A percentile compares a stretch with the other conserved stretches of the same genome.
These are phyloP conservation scores for Trypanosoma caninum DNA, from an alignment of 208 protist genomes.

Conservation along the genomic window DNA sequence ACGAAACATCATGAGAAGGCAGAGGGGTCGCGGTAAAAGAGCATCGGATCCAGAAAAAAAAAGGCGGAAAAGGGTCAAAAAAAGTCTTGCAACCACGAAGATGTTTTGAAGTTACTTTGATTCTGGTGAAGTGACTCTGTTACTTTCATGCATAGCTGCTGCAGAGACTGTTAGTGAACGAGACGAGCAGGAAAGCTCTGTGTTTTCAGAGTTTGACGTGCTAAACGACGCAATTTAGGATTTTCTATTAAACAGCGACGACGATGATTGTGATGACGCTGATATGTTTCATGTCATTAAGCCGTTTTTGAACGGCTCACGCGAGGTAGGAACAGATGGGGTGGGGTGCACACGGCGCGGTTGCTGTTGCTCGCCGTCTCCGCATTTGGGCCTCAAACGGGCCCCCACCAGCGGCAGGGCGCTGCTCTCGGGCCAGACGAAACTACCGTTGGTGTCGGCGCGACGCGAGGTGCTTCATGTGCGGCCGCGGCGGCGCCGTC, in stretches of 20 bases:
- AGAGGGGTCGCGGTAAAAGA: too few relatives aligned
- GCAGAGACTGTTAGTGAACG: not conserved
- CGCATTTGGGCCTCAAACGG: too few relatives aligned
- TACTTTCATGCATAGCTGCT: not conserved
- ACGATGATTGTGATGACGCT: conserved; percentile 21
- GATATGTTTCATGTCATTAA: conserved; percentile 15
- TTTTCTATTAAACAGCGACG: conserved; percentile 49
- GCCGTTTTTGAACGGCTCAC: conserved; percentile 12
- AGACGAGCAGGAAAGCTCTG: conserved; percentile 37
- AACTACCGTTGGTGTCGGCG: conserved; percentile 40
- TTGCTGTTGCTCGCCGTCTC: not conserved
- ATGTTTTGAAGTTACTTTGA: not conserved
- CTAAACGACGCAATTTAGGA: conserved; percentile 74
- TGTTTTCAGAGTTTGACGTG: conserved; percentile 63
- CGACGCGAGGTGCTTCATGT: conserved; percentile 49
- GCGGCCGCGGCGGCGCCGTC: conserved; percentile 49
- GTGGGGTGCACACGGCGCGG: not conserved
- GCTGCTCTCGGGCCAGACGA: conserved; percentile 13
- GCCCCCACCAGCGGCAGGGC: too few relatives aligned
- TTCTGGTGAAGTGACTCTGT: not conserved
- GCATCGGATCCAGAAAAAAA: too few relatives aligned
- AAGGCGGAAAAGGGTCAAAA: too few relatives aligned
- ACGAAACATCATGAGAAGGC: too few relatives aligned
- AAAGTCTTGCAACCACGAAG: too few relatives aligned
- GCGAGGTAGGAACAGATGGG: not conserved